phyloP scores from a whole-genome alignment of 139 green algal species.

The Penium margaritaceum region DNA sequence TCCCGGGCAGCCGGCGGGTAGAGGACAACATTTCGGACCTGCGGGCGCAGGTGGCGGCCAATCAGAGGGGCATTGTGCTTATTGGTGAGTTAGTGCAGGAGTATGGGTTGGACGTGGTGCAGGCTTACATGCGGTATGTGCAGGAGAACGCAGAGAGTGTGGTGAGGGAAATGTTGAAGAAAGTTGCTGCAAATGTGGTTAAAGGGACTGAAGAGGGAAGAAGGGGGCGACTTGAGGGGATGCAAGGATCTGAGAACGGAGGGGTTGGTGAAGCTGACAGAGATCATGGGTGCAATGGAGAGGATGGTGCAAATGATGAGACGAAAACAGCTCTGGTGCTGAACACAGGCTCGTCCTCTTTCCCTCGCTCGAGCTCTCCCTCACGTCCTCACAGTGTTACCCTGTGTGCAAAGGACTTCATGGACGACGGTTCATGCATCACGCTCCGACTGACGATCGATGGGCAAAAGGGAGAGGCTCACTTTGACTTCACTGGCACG shows the following conservation, averaged over 20 bases:
- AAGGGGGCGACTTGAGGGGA: background rate
- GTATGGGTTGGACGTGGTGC: conserved; percentile 66
- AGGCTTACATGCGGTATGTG: conserved; percentile 91
- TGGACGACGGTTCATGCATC: conserved; percentile 90
- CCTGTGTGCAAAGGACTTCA: conserved; percentile 70
- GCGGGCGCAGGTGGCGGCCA: conserved; percentile 89
- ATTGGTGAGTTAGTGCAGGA: conserved; percentile 77
- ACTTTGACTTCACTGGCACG: conserved; percentile 87
- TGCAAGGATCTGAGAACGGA: background rate
- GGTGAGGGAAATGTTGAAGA: conserved; percentile 32
- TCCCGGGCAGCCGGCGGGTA: conserved; percentile 73
- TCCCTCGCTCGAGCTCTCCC: too few species aligned
- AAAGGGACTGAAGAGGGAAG: conserved; percentile 11
- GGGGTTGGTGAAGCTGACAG: background rate
- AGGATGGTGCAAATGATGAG: background rate
- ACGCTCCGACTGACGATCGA: conserved; percentile 75
- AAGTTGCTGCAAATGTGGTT: conserved; percentile 4
- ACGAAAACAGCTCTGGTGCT: too few species aligned
- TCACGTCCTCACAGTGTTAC: background rate
- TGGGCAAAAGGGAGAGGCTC: conserved; percentile 53
- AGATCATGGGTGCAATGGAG: background rate
- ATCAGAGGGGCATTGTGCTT: conserved; percentile 79
- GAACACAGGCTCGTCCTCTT: too few species aligned
- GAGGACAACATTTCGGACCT: conserved; percentile 88
- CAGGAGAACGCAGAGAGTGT: conserved; percentile 55